Conservation (phyloP, 169 alveolate species). For the Plasmodium cynomolgi region DNA sequence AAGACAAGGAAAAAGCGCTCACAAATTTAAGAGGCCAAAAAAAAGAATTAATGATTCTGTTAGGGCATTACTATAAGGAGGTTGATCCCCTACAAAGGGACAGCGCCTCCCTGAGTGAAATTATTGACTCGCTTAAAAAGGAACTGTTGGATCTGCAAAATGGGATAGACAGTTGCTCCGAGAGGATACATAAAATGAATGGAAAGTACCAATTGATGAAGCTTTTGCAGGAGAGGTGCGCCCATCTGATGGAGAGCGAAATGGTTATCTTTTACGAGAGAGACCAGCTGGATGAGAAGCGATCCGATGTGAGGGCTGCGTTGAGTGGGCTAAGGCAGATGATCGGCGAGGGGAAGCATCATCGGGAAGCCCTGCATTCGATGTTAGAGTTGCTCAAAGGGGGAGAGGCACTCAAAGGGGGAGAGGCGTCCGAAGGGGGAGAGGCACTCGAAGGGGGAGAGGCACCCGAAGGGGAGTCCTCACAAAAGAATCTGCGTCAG, state of each 20-base stretch:
- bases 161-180: background rate
- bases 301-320: background rate
- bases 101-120: background rate
- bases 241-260: conserved; percentile 3
- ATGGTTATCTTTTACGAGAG: background rate
- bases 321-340: background rate
- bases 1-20: background rate
- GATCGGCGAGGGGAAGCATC: background rate
- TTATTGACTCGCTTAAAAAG: background rate
- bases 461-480: background rate
- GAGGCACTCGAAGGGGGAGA: too few species aligned
- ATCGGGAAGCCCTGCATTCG: background rate
- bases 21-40: conserved; percentile 11
- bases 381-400: background rate
- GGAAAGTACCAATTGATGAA: background rate
- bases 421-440: background rate
- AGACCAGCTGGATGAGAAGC: background rate
- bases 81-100: conserved; percentile 3
- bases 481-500: background rate
- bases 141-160: conserved; percentile 2
- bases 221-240: background rate
- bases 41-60: background rate
- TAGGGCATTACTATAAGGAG: background rate
- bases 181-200: conserved; percentile 12
- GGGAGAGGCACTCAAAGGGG: too few species aligned